A percentile compares a stretch with the other conserved stretches of the same genome.
phyloP scores from a whole-genome alignment of 2,329 filamentous ascomycete genomes.

The Fusarium sp. region DNA sequence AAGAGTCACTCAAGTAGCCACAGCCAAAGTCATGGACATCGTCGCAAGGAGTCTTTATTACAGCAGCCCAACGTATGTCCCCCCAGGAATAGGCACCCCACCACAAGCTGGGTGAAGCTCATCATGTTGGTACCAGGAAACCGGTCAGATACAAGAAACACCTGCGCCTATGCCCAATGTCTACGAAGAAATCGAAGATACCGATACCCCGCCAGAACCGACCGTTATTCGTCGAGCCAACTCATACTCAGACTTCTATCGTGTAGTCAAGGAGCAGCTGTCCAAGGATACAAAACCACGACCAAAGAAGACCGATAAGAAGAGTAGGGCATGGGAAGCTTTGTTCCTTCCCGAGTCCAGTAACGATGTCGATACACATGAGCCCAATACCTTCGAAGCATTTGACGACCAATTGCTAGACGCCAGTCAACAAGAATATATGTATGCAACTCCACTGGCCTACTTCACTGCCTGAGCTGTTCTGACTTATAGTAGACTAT shows the following conservation, averaged over 20 bases:
- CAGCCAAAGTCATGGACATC: slow-evolving; percentile 63
- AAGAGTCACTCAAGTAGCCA: slow-evolving; percentile 58
- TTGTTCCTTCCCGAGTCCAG: slow-evolving; percentile 51
- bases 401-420: slow-evolving; percentile 77
- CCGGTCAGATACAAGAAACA: slow-evolving; percentile 61
- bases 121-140: slow-evolving; percentile 57
- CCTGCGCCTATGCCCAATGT: slow-evolving; percentile 68
- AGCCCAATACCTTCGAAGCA: slow-evolving; percentile 34
- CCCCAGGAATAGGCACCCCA: slow-evolving; percentile 17
- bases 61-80: slow-evolving; percentile 69
- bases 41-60: slow-evolving; percentile 75
- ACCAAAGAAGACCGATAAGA: slow-evolving; percentile 55
- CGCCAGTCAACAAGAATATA: slow-evolving; percentile 86
- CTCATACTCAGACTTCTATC: slow-evolving; percentile 81
- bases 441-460: slow-evolving; percentile 62
- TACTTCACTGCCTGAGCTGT: background rate
- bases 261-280: slow-evolving; percentile 67
- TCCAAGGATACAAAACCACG: slow-evolving; percentile 60
- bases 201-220: slow-evolving; percentile 72
- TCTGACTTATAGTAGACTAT: slow-evolving; percentile 66
- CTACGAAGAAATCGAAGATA: slow-evolving; percentile 66
- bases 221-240: slow-evolving; percentile 73
- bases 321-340: slow-evolving; percentile 62
- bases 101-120: slow-evolving; percentile 40
- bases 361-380: slow-evolving; percentile 39